These are phyloP conservation scores for Elongisporangium anandrum DNA, from an alignment of 352 stramenopile species.

Conservation along the genomic window DNA sequence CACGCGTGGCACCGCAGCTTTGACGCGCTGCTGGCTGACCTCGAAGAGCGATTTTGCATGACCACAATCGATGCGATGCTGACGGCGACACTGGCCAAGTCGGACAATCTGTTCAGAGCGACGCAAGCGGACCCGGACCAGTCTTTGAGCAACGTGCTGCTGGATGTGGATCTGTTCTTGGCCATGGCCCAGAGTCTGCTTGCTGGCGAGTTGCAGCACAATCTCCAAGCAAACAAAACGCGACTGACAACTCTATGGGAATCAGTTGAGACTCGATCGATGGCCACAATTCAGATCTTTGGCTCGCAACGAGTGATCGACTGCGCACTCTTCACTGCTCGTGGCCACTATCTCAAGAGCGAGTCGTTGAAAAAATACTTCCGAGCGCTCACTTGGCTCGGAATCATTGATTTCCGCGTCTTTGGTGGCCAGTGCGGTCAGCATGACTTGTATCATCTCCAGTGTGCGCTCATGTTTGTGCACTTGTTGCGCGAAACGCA, in stretches of 20 bases:
- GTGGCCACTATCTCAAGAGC: slow-evolving; percentile 20
- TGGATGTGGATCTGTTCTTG: slow-evolving; percentile 15
- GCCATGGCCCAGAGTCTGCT: slow-evolving; percentile 10
- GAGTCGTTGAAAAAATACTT: slow-evolving; percentile 12
- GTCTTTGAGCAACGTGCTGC: neutral
- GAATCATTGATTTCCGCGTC: slow-evolving; percentile 13
- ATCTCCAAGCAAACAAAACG: neutral
- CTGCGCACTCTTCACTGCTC: slow-evolving; percentile 17
- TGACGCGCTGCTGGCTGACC: slow-evolving; percentile 18
- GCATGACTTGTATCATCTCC: slow-evolving; percentile 10
- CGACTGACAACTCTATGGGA: neutral
- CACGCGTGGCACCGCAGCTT: slow-evolving; percentile 36
- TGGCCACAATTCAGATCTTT: slow-evolving; percentile 6
- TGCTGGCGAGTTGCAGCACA: neutral
- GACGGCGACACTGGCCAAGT: neutral
- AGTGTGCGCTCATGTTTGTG: slow-evolving; percentile 12
- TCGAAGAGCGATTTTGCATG: slow-evolving; percentile 7
- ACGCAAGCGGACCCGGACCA: neutral
- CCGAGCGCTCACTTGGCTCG: slow-evolving; percentile 18
- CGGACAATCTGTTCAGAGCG: neutral
- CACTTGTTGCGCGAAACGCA: slow-evolving; percentile 6
- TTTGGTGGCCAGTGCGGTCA: slow-evolving; percentile 6
- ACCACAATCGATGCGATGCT: neutral
- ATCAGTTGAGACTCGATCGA: neutral
- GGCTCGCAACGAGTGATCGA: slow-evolving; percentile 8